Percentiles rank a stretch among this genome's conserved stretches.
phyloP scores from a whole-genome alignment of 2,329 filamentous ascomycete genomes.

The Aurifilum marmelostoma region DNA sequence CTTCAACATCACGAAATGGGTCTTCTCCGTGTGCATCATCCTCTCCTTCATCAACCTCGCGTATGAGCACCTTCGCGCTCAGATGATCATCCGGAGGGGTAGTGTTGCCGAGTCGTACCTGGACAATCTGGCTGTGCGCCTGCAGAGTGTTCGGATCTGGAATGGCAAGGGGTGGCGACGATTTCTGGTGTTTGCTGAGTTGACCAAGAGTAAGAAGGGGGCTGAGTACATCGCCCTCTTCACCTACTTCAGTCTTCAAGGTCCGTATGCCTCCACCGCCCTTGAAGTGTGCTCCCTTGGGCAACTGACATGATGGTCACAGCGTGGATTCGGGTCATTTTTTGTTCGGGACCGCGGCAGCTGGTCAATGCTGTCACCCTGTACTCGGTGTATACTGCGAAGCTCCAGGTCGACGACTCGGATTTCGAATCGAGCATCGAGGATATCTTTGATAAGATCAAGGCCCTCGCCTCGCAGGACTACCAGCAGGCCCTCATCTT shows the following conservation, averaged over 20 bases:
- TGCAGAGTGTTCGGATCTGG: constrained; percentile 75
- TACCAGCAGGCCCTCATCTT: constrained; percentile 81
- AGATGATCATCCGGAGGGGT: constrained; percentile 79
- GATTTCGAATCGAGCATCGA: constrained; percentile 65
- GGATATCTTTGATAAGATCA: constrained; percentile 84
- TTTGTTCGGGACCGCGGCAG: constrained; percentile 91
- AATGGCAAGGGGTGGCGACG: constrained; percentile 80
- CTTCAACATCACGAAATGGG: constrained; percentile 84
- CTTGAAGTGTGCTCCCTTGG: neutral
- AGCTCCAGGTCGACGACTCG: constrained; percentile 64
- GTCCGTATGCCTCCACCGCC: constrained; percentile 39
- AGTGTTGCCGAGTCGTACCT: constrained; percentile 92
- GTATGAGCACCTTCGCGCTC: constrained; percentile 79
- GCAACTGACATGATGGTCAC: constrained; percentile 28
- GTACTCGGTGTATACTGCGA: constrained; percentile 77
- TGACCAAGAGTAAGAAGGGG: constrained; percentile 90
- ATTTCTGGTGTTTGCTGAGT: constrained; percentile 88
- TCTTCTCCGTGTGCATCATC: constrained; percentile 91
- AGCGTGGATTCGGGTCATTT: constrained; percentile 86
- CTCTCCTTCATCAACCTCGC: constrained; percentile 81
- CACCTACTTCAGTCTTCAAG: constrained; percentile 78
- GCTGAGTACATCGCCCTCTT: constrained; percentile 89
- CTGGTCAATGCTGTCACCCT: constrained; percentile 88
- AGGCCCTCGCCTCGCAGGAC: constrained; percentile 71
- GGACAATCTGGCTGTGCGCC: constrained; percentile 80